Percentiles rank a stretch among this genome's conserved stretches.
phyloP scores from a whole-genome alignment of 2,329 filamentous ascomycete genomes.

The Trichoderma sp. region DNA sequence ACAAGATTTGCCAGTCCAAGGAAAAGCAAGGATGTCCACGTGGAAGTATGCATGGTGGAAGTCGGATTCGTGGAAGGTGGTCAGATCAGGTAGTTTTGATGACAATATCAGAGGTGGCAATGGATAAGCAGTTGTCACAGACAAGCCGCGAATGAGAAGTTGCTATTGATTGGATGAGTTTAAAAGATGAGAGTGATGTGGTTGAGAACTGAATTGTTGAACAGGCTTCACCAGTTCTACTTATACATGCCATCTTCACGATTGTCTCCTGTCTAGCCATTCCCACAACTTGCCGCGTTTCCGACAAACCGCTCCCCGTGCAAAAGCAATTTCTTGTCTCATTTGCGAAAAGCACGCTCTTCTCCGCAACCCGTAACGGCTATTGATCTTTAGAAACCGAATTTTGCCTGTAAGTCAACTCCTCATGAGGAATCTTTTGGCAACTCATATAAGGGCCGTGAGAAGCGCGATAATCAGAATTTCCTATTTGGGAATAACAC shows the following conservation, averaged over 20 bases:
- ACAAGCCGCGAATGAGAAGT: neutral
- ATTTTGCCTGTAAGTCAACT: neutral
- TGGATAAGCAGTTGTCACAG: neutral
- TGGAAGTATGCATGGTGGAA: constrained; percentile 8
- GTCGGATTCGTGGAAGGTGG: neutral
- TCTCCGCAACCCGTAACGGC: neutral
- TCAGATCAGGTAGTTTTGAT: neutral
- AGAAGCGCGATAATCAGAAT: constrained; percentile 12
- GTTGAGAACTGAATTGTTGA: neutral
- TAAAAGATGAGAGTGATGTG: neutral
- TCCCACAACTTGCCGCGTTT: neutral
- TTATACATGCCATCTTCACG: neutral
- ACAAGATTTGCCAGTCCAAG: neutral
- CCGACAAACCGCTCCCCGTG: neutral
- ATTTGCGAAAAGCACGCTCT: neutral
- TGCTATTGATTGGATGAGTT: neutral
- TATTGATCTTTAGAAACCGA: neutral
- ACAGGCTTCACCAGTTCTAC: neutral
- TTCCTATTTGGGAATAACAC: neutral
- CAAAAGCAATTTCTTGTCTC: neutral
- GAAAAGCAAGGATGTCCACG: neutral
- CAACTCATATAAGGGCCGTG: neutral
- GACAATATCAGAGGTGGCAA: neutral
- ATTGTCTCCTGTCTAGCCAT: neutral
- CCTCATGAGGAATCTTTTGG: constrained; percentile 12